Base-by-base conservation (phyloP, 257 asterid species). In the Fraxinus cuspidata region DNA sequence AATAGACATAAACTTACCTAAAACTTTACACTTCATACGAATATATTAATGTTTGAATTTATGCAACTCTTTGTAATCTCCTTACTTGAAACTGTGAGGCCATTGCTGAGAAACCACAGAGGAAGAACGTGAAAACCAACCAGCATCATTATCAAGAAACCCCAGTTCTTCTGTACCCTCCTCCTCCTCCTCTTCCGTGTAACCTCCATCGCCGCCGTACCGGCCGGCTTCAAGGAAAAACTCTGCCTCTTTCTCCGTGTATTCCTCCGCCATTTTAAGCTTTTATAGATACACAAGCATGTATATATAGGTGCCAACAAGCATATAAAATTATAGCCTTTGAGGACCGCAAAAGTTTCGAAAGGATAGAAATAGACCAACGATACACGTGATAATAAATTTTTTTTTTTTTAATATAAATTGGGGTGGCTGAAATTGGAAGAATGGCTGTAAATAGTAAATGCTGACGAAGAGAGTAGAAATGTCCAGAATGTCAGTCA, bases 81-180 rank as follows among this genome's bases (percentile, higher is more conserved):
- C 13, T 31, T 80, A 94, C 98, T 92, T 89, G 88, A 90, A 84
- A 83, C 98, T 94, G 88, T 92, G 98, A 70, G 98, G 98, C 98
- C 97, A 94, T 80, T 89, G 96, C 72, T 88, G 97, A 32, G 92
- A 87, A 78, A 73, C 66, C 58, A 82, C 44, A 15, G 96, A 90
- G 37, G 89, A 82, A 64, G 87, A 80, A 19, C 83, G 83, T 6
- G 88, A 86, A 73, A 65, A 68, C 7, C 79, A 51, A 35, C 56
- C 83, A 29, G 12, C 70, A 16, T 78, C 85, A 15, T 63, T 11
- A 6, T 63, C 83, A 81, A 31, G n/a, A 67, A 38, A 78, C 18
- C 27, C 81, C 19, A 69, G 77, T 3, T 81, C 89, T 8, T 84
- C 89, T 16, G 44, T 74, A 70, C 63, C 70, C 53, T 13, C 76